phyloP scores from a whole-genome alignment of 2,329 filamentous ascomycete genomes.

The Chrysoporthe puriensis region DNA sequence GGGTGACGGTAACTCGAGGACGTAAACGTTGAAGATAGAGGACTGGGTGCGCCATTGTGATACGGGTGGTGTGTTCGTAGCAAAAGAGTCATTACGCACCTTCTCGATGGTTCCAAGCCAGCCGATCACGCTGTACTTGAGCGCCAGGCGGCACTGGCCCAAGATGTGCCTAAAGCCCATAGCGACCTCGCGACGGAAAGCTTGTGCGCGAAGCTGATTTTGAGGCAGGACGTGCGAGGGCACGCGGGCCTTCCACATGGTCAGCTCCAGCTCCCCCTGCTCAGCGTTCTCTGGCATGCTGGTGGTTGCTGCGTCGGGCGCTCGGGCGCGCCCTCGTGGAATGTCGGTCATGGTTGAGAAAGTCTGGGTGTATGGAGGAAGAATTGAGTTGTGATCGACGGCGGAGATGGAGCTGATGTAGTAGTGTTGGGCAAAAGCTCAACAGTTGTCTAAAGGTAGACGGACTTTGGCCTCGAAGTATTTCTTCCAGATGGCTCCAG shows the following conservation, averaged over 20 bases:
- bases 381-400: background rate
- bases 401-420: background rate
- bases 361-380: background rate
- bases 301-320: background rate
- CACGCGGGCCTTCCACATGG: background rate
- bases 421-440: background rate
- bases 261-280: background rate
- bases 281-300: background rate
- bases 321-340: background rate
- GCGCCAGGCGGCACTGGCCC: slow-evolving; percentile 20
- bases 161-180: slow-evolving; percentile 14
- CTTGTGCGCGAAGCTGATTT: slow-evolving; percentile 16
- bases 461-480: background rate
- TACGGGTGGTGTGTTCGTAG: background rate
- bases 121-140: slow-evolving; percentile 20
- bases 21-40: background rate
- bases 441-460: background rate
- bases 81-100: background rate
- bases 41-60: background rate
- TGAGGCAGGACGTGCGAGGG: background rate
- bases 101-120: slow-evolving; percentile 22
- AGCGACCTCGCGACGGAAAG: slow-evolving; percentile 13
- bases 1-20: background rate
- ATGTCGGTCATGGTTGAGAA: background rate
- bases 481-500: background rate